Percentiles rank a stretch among this genome's conserved stretches.
These are phyloP conservation scores for Penicillium argentinense DNA, from an alignment of 495 filamentous ascomycete genomes.

Conservation along the genomic window DNA sequence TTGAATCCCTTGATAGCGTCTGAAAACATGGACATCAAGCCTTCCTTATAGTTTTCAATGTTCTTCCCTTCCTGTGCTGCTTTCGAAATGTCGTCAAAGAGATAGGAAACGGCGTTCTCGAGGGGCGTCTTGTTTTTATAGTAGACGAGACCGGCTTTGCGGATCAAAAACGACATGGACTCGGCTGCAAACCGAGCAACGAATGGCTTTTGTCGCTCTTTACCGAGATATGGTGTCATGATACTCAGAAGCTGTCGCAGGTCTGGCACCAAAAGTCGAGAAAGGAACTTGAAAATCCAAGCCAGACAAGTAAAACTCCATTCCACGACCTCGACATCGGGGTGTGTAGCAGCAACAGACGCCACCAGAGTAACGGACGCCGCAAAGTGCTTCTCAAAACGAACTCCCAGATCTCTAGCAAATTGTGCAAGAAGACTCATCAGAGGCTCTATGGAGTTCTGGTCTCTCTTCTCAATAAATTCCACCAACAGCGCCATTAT, in stretches of 20 bases:
- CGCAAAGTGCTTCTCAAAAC: slow-evolving; percentile 85
- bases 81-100: slow-evolving; percentile 63
- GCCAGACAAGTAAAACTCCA: slow-evolving; percentile 95
- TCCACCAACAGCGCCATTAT: slow-evolving; percentile 77
- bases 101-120: slow-evolving; percentile 63
- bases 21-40: slow-evolving; percentile 85
- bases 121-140: slow-evolving; percentile 69
- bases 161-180: slow-evolving; percentile 87
- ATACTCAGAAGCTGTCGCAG: slow-evolving; percentile 78
- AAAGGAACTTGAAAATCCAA: slow-evolving; percentile 96
- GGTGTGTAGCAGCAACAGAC: slow-evolving; percentile 60
- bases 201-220: slow-evolving; percentile 74
- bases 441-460: slow-evolving; percentile 77
- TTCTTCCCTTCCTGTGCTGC: slow-evolving; percentile 50
- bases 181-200: slow-evolving; percentile 91
- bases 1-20: slow-evolving; percentile 87
- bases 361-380: slow-evolving; percentile 67
- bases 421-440: slow-evolving; percentile 83
- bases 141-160: slow-evolving; percentile 77
- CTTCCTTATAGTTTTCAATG: slow-evolving; percentile 66
- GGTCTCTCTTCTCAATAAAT: slow-evolving; percentile 75
- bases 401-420: slow-evolving; percentile 83
- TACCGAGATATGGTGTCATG: slow-evolving; percentile 84
- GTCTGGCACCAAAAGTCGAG: slow-evolving; percentile 79
- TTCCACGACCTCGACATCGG: slow-evolving; percentile 78